Base-by-base conservation (phyloP, 768 basidiomycete genomes). In the Filobasidium floriforme region DNA sequence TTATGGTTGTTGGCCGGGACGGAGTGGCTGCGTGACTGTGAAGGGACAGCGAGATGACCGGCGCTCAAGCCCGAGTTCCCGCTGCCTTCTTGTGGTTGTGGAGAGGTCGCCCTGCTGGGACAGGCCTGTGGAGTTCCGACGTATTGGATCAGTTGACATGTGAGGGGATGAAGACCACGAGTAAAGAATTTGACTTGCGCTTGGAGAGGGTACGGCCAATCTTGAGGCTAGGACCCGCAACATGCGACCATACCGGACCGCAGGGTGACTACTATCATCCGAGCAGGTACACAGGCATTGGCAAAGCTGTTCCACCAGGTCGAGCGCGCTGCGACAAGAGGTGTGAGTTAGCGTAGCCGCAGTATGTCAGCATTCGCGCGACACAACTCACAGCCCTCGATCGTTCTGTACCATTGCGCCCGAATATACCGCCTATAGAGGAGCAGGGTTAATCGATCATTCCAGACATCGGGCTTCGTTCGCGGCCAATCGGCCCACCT, bases 191-290 rank as follows among this genome's bases (percentile, higher is more conserved):
- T 10, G n/a, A 71, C 73, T 63, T 62, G 73, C 76, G 63, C 72
- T 73, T 28, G 72, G 72, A 1, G 72, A 72, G 57, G 73, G 54
- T 46, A 73, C 68, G 43, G 73, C 73, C 15, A 77, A 64, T 60
- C 74, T 73, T 32, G 72, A 73, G 19, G 73, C 65, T 7, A 77
- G 66, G 41, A 75, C 67, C 12, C 73, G 66, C 7, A 77, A 61
- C 73, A 76, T 75, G 18, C 70, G 70, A 0, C 76, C 76, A 59
- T 76, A 77, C 32, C 72, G 63, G 1, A 66, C 59, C 0, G 76
- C 76, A 6, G 76, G 74, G 62, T 77, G 76, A 46, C 73, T 73
- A 26, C 69, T 59, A 37, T 76, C 75, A 4, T 73, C 68, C 28
- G 71, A 73, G 41, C 72, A 72, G 7, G 71, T 61, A 1, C 75